Base-by-base conservation (phyloP, 768 basidiomycete genomes). In the Amanita exitialis region DNA sequence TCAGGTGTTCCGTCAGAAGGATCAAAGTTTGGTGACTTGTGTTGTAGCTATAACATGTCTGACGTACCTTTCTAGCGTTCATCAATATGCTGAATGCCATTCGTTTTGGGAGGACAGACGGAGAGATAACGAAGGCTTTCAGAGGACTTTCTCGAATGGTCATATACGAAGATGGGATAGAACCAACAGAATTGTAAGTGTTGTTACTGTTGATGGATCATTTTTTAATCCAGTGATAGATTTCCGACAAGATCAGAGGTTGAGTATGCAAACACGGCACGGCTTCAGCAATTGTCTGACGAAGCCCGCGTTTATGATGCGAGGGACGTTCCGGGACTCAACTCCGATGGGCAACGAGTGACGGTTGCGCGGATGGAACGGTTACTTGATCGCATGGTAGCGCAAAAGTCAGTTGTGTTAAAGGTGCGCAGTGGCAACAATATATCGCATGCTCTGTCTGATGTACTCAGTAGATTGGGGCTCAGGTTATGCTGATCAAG, bases 1-100 rank as follows among this genome's bases (percentile, higher is more conserved):
- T 1, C 79, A 77, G 52, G 92, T 95, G 6, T 95, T 93, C 69
- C 74, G 92, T 34, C 92, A 94, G 63, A 90, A 85, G 59, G 90
- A 92, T 56, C 81, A 87, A 73, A 64, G 84, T 81, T 20, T 47
- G 34, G 61, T 52, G 6, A 15, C 20, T 46, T 35, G 61, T 53
- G 6, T 15, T 27, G 36, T 9, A 2, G 9, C 15, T 8, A 27
- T 32, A 41, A 34, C 15, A 20, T 41, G 28, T 5, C 12, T 47
- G 4, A 20, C 16, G 8, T 48, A 32, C 16, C 20, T 27, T 46
- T 23, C 53, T 52, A 77, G 81, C 60, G 18, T 93, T 96, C 59
- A 78, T 91, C 51, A 76, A 89, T 57, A 89, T 95, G 79, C 70
- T 96, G 38, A 94, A 94, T 59, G 75, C 79, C 47, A 86, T 95